These are phyloP conservation scores for Lachancea kluyveri DNA, from an alignment of 805 yeast genomes.

Conservation along the genomic window DNA sequence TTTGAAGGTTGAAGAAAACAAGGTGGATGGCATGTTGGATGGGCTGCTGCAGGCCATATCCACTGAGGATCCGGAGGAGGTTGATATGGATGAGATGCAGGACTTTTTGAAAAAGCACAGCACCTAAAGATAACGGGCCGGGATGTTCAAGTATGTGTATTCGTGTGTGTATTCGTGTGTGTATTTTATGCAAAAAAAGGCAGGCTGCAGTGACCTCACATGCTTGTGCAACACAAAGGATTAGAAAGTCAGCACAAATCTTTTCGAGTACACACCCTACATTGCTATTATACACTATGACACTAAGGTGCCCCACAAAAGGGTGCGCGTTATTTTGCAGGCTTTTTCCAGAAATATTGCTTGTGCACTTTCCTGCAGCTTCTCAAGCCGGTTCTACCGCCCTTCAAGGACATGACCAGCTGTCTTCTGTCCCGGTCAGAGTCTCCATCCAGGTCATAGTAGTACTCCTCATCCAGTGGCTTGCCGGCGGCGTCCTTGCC, in stretches of 20 bases:
- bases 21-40: constrained; percentile 75
- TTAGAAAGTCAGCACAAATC: too few species aligned
- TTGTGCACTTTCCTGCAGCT: constrained; percentile 91
- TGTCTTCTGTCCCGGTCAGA: constrained; percentile 59
- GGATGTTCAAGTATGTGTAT: background rate
- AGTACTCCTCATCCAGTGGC: constrained; percentile 88
- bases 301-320: too few species aligned
- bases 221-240: too few species aligned
- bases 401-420: constrained; percentile 71
- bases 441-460: constrained; percentile 82
- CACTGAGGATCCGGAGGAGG: constrained; percentile 63
- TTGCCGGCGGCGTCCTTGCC: constrained; percentile 98
- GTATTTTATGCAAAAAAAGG: background rate
- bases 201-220: too few species aligned
- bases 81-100: constrained; percentile 43
- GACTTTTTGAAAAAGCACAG: constrained; percentile 50
- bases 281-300: too few species aligned
- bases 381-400: constrained; percentile 70
- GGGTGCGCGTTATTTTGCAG: constrained; percentile 31
- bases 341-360: constrained; percentile 51
- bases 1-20: constrained; percentile 76
- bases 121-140: constrained; percentile 14
- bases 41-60: constrained; percentile 88
- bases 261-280: too few species aligned
- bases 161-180: background rate